Conservation (phyloP, 2,329 filamentous ascomycete species). For the Neoscytalidium dimidiatum region DNA sequence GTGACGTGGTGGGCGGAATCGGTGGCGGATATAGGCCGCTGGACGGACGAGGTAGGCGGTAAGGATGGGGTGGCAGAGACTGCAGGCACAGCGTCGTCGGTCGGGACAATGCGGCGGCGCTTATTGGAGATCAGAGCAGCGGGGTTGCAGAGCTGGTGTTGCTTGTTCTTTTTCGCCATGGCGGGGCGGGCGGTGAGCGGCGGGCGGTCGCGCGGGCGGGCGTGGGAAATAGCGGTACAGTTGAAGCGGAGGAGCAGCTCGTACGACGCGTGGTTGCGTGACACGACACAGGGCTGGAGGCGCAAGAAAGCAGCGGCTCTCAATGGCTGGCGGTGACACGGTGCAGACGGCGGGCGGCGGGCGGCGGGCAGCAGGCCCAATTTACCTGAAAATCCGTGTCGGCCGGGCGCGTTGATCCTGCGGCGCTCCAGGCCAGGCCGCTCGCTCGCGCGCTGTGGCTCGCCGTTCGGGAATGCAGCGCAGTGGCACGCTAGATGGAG, state of each 20-base stretch:
- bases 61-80: not conserved
- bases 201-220: not conserved
- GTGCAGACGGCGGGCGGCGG: not conserved
- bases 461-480: not conserved
- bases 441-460: not conserved
- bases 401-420: not conserved
- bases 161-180: conserved; percentile 19
- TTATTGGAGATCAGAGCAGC: conserved; percentile 11
- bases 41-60: not conserved
- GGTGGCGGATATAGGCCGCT: not conserved
- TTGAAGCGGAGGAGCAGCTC: not conserved
- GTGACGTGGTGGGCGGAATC: not conserved
- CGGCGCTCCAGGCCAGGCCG: not conserved
- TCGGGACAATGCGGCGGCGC: conserved; percentile 9
- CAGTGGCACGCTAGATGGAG: not conserved
- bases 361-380: not conserved
- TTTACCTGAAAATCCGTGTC: not conserved
- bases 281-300: not conserved
- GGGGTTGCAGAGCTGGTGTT: conserved; percentile 5
- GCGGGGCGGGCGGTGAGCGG: not conserved
- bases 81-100: not conserved
- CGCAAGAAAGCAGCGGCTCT: not conserved
- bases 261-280: conserved; percentile 9
- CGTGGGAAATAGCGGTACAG: no score
- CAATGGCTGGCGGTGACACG: not conserved